phyloP scores from a whole-genome alignment of 345 rosid species.

The Moricandia arvensis region DNA sequence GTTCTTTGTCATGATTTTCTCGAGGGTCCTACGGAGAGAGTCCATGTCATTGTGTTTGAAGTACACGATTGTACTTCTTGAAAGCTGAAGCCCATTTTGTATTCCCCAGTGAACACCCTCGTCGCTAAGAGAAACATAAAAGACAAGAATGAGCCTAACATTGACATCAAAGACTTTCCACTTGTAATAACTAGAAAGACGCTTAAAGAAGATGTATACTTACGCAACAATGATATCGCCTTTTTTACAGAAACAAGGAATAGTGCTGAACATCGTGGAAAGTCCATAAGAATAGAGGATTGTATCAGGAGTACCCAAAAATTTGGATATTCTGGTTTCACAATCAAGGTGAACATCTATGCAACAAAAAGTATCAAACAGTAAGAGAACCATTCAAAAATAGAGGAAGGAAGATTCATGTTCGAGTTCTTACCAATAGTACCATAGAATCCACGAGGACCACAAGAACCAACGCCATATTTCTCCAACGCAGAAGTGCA shows the following conservation, averaged over 20 bases:
- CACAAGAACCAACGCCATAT: slow-evolving; percentile 98
- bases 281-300: slow-evolving; percentile 97
- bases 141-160: background rate
- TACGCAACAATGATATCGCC: slow-evolving; percentile 94
- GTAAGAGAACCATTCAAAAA: background rate
- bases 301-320: slow-evolving; percentile 86
- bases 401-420: background rate
- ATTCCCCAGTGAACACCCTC: slow-evolving; percentile 99
- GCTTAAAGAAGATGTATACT: slow-evolving; percentile 36
- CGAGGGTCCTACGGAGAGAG: slow-evolving; percentile 62
- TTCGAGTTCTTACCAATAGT: slow-evolving; percentile 66
- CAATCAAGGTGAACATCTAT: slow-evolving; percentile 99
- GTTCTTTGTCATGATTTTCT: slow-evolving; percentile 62
- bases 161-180: background rate
- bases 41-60: slow-evolving; percentile 98
- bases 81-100: slow-evolving; percentile 95
- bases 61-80: slow-evolving; percentile 84
- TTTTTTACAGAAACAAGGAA: slow-evolving; percentile 94
- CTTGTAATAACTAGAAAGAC: too few species aligned
- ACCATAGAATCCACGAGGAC: slow-evolving; percentile 97
- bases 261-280: slow-evolving; percentile 93
- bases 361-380: slow-evolving; percentile 23
- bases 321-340: slow-evolving; percentile 86
- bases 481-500: slow-evolving; percentile 85
- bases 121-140: slow-evolving; percentile 43